phyloP scores from a whole-genome alignment of 1,284 basidiomycete species.

The Rhodotorula glutinis region DNA sequence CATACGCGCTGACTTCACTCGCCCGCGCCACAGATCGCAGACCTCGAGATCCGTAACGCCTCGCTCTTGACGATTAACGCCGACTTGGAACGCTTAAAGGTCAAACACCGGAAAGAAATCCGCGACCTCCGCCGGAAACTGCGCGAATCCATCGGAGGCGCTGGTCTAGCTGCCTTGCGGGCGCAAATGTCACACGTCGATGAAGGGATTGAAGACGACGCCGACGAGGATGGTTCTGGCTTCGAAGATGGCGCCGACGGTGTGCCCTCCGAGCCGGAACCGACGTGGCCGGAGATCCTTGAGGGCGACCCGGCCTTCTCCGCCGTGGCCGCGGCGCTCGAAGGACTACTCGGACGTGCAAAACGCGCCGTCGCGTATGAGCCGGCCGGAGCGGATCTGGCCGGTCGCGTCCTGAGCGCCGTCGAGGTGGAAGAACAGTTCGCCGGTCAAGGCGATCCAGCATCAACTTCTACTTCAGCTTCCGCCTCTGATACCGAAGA shows the following conservation, averaged over 20 bases:
- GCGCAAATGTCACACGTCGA: neutral
- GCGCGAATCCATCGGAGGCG: slow-evolving; percentile 29
- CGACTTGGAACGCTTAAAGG: slow-evolving; percentile 48
- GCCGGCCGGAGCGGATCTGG: slow-evolving; percentile 7
- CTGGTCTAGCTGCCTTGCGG: neutral
- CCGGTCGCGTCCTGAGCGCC: slow-evolving; percentile 22
- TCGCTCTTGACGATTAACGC: slow-evolving; percentile 52
- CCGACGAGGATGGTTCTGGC: slow-evolving; percentile 14
- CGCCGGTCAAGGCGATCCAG: neutral
- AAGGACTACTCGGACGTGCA: slow-evolving; percentile 33
- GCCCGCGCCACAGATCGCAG: slow-evolving; percentile 44
- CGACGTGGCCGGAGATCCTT: slow-evolving; percentile 41
- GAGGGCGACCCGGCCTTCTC: slow-evolving; percentile 37
- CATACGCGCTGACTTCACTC: neutral
- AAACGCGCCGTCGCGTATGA: slow-evolving; percentile 34
- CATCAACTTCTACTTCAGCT: neutral
- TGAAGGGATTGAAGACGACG: slow-evolving; percentile 15
- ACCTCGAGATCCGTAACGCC: slow-evolving; percentile 52
- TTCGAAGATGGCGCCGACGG: slow-evolving; percentile 9
- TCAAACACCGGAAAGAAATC: slow-evolving; percentile 49
- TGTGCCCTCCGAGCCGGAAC: neutral
- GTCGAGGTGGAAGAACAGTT: slow-evolving; percentile 29
- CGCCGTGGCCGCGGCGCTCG: slow-evolving; percentile 32
- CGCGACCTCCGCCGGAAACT: slow-evolving; percentile 42
- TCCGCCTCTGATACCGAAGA: neutral